Evolutionary conservation across 805 yeast genomes (phyloP).

Genomic region (Myxozyma vanderwaltii): DNA sequence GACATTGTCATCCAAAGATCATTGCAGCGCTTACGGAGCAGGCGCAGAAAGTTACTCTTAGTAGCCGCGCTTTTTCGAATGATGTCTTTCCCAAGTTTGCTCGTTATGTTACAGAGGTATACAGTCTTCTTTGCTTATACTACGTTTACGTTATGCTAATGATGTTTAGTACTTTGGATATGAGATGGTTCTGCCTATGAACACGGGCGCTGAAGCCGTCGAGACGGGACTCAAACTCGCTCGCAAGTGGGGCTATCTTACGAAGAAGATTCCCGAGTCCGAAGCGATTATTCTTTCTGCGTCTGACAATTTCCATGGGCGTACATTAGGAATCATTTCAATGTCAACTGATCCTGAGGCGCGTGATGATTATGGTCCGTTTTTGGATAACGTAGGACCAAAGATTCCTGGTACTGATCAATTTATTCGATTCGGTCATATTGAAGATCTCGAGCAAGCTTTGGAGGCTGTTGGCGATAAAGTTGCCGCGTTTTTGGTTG

Average conservation of each 20-base stretch:
- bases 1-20: conserved; percentile 96
- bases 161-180: conserved; percentile 63
- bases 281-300: conserved; percentile 90
- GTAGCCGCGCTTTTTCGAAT: conserved; percentile 90
- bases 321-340: conserved; percentile 92
- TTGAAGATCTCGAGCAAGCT: conserved; percentile 84
- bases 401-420: conserved; percentile 71
- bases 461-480: conserved; percentile 80
- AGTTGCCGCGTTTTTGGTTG: conserved; percentile 87
- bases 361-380: conserved; percentile 85
- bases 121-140: no score
- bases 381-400: conserved; percentile 80
- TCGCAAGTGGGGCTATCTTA: conserved; percentile 94
- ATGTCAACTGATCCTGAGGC: conserved; percentile 97
- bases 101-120: conserved; percentile 72
- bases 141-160: no score
- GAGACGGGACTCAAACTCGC: conserved; percentile 93
- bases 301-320: conserved; percentile 90
- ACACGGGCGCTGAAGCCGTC: conserved; percentile 98
- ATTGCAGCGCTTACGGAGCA: conserved; percentile 82
- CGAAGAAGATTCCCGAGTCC: conserved; percentile 77
- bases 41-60: conserved; percentile 78
- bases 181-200: conserved; percentile 95
- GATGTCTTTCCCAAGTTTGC: conserved; percentile 87
- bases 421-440: conserved; percentile 76